Base-by-base conservation (phyloP, 2,329 filamentous ascomycete species). In the Fusarium robinianum region DNA sequence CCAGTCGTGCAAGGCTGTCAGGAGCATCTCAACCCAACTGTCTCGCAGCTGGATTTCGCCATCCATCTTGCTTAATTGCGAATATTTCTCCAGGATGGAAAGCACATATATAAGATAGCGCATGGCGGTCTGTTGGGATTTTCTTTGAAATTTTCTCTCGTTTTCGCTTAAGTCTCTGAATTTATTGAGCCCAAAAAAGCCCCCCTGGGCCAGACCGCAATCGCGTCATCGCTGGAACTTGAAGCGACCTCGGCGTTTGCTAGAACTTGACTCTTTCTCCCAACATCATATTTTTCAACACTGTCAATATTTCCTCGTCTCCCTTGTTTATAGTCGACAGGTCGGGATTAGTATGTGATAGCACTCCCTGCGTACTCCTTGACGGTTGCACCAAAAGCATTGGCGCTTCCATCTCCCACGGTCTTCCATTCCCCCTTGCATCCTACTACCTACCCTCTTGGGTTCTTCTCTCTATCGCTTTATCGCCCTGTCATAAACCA, bases 201-300 rank as follows among this genome's bases (percentile, higher is more conserved):
- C 29, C 39, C 40, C 43, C 44, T 46, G 47, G 35, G n/a, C 8
- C 9, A 49, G 53, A 16, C 30, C 37, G 53, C 52, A 34, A 56
- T 55, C 53, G 49, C 57, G 46, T 60, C 53, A 51, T 57, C 45
- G 38, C 40, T 18, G 29, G n/a, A 31, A n/a, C 14, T 31, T 8
- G 14, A 15, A 6, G n/a, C 48, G 52, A 48, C 55, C 40, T 53
- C 53, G 52, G 53, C 40, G 46, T 18, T 29, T 38, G 18, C 52
- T 46, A 24, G 37, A 19, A 8, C 42, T 42, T 53, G 48, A 37
- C 49, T 49, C 40, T 26, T 31, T 8, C 22, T 24, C 8, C 22
- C 35, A 25, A 22, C 31, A 32, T 32, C 37, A 37, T 39, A 37
- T 10, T n/a, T 3, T 18, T n/a, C 5, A 2, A 2, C 10, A 11